Evolutionary conservation across 257 asterid genomes (phyloP).

Genomic region (Fraxinus cuspidata): DNA sequence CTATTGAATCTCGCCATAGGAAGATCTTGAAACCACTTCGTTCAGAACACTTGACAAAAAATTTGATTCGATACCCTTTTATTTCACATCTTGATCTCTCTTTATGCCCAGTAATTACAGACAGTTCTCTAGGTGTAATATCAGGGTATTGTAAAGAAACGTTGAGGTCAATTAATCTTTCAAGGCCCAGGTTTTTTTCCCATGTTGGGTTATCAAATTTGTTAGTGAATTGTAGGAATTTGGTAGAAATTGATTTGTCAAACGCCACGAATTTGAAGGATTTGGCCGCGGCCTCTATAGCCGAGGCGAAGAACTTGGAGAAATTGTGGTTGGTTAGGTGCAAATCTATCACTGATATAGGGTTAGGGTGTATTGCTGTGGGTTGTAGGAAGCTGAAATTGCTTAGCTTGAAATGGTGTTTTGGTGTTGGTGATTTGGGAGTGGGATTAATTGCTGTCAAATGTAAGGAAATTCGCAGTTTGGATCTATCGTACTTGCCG

Average conservation of each 20-base stretch:
- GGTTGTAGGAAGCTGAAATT: conserved; percentile 78
- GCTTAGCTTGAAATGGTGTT: conserved; percentile 83
- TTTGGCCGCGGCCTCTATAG: conserved; percentile 63
- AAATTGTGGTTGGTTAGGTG: conserved; percentile 77
- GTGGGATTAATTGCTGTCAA: conserved; percentile 83
- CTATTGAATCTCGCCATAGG: conserved; percentile 66
- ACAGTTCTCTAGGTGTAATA: conserved; percentile 43
- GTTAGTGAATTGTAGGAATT: conserved; percentile 57
- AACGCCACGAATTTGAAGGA: conserved; percentile 74
- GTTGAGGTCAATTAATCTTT: conserved; percentile 69
- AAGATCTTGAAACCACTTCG: conserved; percentile 65
- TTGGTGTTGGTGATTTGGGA: conserved; percentile 87
- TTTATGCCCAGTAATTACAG: conserved; percentile 66
- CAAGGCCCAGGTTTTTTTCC: conserved; percentile 62
- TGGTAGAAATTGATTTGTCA: conserved; percentile 81
- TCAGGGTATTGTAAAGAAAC: conserved; percentile 41
- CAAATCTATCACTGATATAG: conserved; percentile 71
- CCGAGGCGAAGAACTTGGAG: conserved; percentile 85
- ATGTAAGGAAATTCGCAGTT: conserved; percentile 70
- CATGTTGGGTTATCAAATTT: conserved; percentile 65
- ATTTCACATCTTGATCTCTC: conserved; percentile 67
- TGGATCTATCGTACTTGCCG: conserved; percentile 87
- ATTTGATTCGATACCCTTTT: conserved; percentile 49
- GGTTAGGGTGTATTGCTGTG: conserved; percentile 87
- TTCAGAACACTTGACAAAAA: conserved; percentile 49